Evolutionary conservation across 148 eudicot genomes (phyloP).

Genomic region (Linanthus parryae): DNA sequence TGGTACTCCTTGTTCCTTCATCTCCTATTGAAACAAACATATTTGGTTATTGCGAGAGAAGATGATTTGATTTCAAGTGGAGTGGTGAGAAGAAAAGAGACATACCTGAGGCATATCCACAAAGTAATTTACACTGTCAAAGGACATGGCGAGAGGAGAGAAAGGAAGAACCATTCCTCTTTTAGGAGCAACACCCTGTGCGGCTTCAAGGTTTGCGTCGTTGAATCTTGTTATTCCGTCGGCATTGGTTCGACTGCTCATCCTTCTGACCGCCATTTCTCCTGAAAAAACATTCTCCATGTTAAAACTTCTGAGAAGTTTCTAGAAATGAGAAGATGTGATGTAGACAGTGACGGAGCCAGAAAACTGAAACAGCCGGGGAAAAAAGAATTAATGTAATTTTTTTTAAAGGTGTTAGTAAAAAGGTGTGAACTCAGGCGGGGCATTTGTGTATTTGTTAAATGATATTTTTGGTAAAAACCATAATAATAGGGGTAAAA

Average conservation of each 20-base stretch:
- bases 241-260: conserved; percentile 27
- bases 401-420: no score
- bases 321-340: background rate
- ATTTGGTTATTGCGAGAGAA: no score
- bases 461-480: no score
- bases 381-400: no score
- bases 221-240: conserved; percentile 22
- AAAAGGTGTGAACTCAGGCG: no score
- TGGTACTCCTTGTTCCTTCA: conserved; percentile 40
- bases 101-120: conserved; percentile 53
- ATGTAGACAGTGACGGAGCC: background rate
- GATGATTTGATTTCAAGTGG: background rate
- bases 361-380: no score
- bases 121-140: conserved; percentile 33
- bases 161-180: conserved; percentile 60
- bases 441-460: no score
- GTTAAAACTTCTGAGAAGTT: background rate
- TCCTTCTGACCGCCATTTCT: conserved; percentile 35
- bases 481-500: no score
- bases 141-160: conserved; percentile 43
- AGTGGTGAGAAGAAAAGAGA: background rate
- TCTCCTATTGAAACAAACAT: conserved; percentile 28
- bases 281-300: conserved; percentile 15
- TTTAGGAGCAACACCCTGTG: conserved; percentile 27
- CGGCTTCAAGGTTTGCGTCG: conserved; percentile 24